Evolutionary conservation across 768 basidiomycete genomes (phyloP).

Genomic region (Pluteus cervinus): DNA sequence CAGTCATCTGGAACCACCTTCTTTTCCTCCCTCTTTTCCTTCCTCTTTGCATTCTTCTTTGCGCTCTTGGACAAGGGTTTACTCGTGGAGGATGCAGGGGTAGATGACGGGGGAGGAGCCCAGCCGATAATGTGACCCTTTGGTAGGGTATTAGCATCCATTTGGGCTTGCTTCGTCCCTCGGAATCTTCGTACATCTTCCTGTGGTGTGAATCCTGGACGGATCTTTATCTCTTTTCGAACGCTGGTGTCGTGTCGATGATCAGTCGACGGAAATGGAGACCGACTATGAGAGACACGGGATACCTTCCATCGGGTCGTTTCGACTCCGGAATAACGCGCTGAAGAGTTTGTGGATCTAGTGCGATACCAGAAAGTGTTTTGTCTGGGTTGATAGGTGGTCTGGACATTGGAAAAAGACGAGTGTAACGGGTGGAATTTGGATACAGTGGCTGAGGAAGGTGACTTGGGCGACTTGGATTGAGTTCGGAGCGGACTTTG

Average conservation of each 20-base stretch:
- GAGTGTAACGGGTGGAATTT: conserved; percentile 4
- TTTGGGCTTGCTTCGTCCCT: conserved; percentile 66
- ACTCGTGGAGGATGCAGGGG: conserved; percentile 24
- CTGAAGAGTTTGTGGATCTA: conserved; percentile 82
- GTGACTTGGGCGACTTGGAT: conserved; percentile 7
- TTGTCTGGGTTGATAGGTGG: conserved; percentile 73
- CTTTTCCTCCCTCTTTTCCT: conserved; percentile 60
- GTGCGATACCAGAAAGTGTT: conserved; percentile 69
- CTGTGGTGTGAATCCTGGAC: conserved; percentile 92
- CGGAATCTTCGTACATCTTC: conserved; percentile 90
- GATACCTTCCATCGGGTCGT: conserved; percentile 86
- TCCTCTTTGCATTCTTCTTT: conserved; percentile 75
- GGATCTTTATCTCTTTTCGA: conserved; percentile 83
- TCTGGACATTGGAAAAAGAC: conserved; percentile 49
- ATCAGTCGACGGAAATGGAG: conserved; percentile 10
- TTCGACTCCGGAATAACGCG: conserved; percentile 83
- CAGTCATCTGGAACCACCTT: conserved; percentile 67
- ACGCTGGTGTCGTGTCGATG: conserved; percentile 44
- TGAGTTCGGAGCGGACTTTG: conserved; percentile 25
- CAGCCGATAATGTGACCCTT: conserved; percentile 84
- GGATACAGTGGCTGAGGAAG: conserved; percentile 4
- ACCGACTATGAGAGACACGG: conserved; percentile 26
- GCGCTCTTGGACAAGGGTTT: conserved; percentile 71
- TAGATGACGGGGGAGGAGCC: conserved; percentile 51
- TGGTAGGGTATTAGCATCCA: conserved; percentile 57